Evolutionary conservation across 352 stramenopile genomes (phyloP).

Genomic region (Globisporangium megalacanthum): DNA sequence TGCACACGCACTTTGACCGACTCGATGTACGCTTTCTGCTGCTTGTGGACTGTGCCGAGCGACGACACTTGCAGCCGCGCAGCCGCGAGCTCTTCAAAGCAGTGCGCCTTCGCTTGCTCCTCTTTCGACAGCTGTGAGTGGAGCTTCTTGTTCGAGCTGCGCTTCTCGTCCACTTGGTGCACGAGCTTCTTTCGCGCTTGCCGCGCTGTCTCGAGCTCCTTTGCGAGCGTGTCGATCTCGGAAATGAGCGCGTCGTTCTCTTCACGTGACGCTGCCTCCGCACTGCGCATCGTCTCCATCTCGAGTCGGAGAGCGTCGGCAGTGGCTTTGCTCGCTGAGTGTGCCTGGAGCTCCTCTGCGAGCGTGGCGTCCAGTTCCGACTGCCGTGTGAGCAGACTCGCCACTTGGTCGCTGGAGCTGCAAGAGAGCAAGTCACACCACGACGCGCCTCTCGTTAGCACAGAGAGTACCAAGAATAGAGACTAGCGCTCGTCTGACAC

Average conservation of each 20-base stretch:
- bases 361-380: conserved; percentile 26
- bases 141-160: conserved; percentile 70
- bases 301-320: conserved; percentile 31
- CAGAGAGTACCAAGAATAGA: background rate
- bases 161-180: conserved; percentile 76
- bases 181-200: conserved; percentile 69
- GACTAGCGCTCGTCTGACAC: background rate
- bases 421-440: background rate
- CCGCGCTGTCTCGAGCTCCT: conserved; percentile 53
- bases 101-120: conserved; percentile 60
- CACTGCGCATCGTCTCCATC: conserved; percentile 43
- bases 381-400: conserved; percentile 23
- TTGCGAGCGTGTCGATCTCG: conserved; percentile 66
- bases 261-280: conserved; percentile 48
- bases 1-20: conserved; percentile 39
- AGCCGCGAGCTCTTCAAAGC: conserved; percentile 71
- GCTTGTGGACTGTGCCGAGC: conserved; percentile 66
- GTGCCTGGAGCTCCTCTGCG: conserved; percentile 25
- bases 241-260: conserved; percentile 70
- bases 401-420: conserved; percentile 36
- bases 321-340: conserved; percentile 22
- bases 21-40: conserved; percentile 69
- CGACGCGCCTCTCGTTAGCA: background rate
- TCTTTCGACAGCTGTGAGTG: conserved; percentile 59
- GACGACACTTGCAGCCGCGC: conserved; percentile 68